Evolutionary conservation across 129 eudicot genomes (phyloP), one percentile per base, ranked within the genome.

Genomic region (Centaurea solstitialis): DNA sequence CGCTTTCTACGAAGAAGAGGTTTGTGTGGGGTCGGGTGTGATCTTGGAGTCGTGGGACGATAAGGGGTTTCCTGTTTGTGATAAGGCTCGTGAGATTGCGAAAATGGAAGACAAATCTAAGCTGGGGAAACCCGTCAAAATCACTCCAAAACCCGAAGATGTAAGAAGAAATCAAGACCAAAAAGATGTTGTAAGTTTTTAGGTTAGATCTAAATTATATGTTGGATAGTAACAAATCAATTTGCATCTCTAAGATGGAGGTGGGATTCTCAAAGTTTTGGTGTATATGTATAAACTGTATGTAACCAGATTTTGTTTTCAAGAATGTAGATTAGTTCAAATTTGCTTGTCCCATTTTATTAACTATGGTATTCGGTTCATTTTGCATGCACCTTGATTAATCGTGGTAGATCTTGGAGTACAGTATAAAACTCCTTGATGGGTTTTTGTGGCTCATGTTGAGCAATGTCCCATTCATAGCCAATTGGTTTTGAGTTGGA

Each of bases 1-100:
- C 28, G 99, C 98, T 15, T 96, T 96, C 79, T 96, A 96, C 68
- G 77, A 89, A 9, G 89, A 65, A 33, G 76, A 73, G 11, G 85
- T 84, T 12, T 96, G 99, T 84, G 87, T 96, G 57, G 99, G 99
- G 70, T 93, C 99, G 38, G 99, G 98, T 28, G 93, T 96, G 82
- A 96, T 96, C 62, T 82, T 96, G 87, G 98, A 96, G 76, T 89
- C 97, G 1, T 93, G 98, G 99, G 97, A 96, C 17, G 97, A 91
- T 71, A 81, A 80, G 20, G 96, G 97, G 4, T 91, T 93, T 70
- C 98, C 98, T 20, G 90, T 96, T 74, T 91, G 99, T 77, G 85
- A 62, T 3, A 89, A 78, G 87, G 99, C 99, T 59, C 92, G 87
- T 65, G 99, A 93, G 68, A 79, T 85, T 79, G 97, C 99, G 17